Evolutionary conservation across 2,329 filamentous ascomycete species (phyloP).

Genomic region (Bipolaris sorokiniana): DNA sequence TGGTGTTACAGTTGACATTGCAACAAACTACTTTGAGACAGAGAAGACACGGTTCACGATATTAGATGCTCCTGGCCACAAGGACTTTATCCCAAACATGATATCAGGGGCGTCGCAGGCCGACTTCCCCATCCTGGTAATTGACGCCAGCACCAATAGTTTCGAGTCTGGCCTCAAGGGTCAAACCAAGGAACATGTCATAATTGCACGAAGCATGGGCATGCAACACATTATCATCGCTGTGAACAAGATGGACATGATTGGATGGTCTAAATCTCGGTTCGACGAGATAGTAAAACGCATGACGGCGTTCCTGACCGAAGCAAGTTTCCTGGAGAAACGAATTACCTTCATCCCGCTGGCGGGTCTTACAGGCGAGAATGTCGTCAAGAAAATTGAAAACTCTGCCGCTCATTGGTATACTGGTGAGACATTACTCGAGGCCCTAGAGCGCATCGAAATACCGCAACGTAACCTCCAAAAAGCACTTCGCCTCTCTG

Average conservation of each 20-base stretch:
- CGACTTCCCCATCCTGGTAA: conserved; percentile 92
- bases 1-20: conserved; percentile 96
- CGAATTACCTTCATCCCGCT: conserved; percentile 88
- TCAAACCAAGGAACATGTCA: conserved; percentile 91
- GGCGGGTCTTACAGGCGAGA: conserved; percentile 87
- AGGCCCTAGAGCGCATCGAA: conserved; percentile 84
- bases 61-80: conserved; percentile 90
- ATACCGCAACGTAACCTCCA: conserved; percentile 72
- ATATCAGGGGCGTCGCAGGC: conserved; percentile 95
- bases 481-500: conserved; percentile 83
- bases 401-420: conserved; percentile 73
- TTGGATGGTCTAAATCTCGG: conserved; percentile 79
- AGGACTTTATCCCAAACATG: conserved; percentile 98
- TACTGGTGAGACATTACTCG: conserved; percentile 75
- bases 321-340: conserved; percentile 80
- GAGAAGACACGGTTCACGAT: conserved; percentile 88
- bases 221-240: conserved; percentile 87
- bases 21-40: conserved; percentile 93
- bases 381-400: conserved; percentile 69
- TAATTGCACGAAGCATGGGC: conserved; percentile 88
- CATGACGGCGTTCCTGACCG: conserved; percentile 79
- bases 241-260: conserved; percentile 92
- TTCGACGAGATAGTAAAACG: conserved; percentile 87
- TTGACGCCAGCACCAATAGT: conserved; percentile 87
- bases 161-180: conserved; percentile 94